Conservation (phyloP, 257 asterid species). For the Gardenia jasminoides region DNA sequence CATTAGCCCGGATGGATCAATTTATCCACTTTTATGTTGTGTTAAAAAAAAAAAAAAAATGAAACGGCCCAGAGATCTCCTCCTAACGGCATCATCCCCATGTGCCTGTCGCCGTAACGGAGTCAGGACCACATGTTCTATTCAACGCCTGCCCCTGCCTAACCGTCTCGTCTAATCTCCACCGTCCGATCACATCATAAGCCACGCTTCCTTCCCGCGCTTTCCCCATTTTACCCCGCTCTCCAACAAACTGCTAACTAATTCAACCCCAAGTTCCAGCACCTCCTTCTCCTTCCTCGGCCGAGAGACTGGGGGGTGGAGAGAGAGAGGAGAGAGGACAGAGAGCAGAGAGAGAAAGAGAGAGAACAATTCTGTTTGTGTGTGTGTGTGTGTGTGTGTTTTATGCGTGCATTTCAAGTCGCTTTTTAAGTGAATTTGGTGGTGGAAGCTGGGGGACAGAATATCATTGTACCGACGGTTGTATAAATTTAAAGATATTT, state of each 20-base stretch:
- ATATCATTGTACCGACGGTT: not conserved
- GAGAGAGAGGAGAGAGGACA: not conserved
- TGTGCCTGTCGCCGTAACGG: constrained; percentile 96
- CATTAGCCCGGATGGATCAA: constrained; percentile 21
- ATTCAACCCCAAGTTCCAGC: not conserved
- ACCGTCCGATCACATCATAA: constrained; percentile 60
- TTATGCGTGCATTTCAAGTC: not conserved
- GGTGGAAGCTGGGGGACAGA: not conserved
- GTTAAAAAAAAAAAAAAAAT: too few species aligned
- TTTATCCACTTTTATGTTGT: constrained; percentile 30
- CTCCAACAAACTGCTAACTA: constrained; percentile 4
- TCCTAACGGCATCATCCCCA: constrained; percentile 82
- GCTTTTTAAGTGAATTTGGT: not conserved
- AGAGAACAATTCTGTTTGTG: constrained; percentile 5
- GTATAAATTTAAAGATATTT: not conserved
- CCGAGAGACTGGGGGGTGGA: too few species aligned
- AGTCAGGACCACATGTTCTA: constrained; percentile 85
- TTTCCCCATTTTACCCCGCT: constrained; percentile 19
- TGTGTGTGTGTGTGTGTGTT: not conserved
- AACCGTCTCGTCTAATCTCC: constrained; percentile 61
- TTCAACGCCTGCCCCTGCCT: constrained; percentile 26
- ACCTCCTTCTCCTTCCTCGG: not conserved
- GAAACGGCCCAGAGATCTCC: constrained; percentile 48
- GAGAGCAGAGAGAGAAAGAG: too few species aligned
- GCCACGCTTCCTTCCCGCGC: not conserved